Conservation (phyloP, 148 eudicot genomes). For the Arctostaphylos glauca region DNA sequence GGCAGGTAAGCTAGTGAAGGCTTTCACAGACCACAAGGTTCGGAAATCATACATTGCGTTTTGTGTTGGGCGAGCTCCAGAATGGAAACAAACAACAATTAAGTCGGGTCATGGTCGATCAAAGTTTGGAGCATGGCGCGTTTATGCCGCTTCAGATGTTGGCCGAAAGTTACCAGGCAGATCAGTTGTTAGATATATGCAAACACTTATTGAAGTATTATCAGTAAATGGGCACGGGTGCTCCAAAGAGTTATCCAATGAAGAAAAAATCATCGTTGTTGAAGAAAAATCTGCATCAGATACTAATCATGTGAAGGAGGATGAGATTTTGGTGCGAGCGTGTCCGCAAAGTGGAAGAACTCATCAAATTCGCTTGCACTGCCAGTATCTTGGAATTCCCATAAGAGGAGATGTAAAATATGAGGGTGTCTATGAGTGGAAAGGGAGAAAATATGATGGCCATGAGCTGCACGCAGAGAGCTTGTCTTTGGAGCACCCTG, state of each 20-base stretch:
- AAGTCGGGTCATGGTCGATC: slow-evolving; percentile 96
- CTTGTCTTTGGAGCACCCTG: slow-evolving; percentile 79
- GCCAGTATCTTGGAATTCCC: slow-evolving; percentile 88
- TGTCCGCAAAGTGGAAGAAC: slow-evolving; percentile 91
- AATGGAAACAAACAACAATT: slow-evolving; percentile 56
- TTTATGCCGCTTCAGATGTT: slow-evolving; percentile 76
- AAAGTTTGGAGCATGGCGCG: slow-evolving; percentile 93
- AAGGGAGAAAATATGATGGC: slow-evolving; percentile 56
- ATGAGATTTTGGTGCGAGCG: slow-evolving; percentile 76
- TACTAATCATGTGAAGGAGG: slow-evolving; percentile 26
- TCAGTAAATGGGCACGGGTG: slow-evolving; percentile 49
- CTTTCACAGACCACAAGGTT: slow-evolving; percentile 83
- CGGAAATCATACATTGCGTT: slow-evolving; percentile 75
- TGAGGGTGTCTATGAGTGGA: slow-evolving; percentile 83
- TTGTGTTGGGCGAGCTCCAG: slow-evolving; percentile 63
- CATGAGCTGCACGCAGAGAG: slow-evolving; percentile 93
- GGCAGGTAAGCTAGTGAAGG: slow-evolving; percentile 86
- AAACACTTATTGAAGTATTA: slow-evolving; percentile 65
- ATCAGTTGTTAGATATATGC: slow-evolving; percentile 78
- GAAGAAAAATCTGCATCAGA: slow-evolving; percentile 58
- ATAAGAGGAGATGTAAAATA: slow-evolving; percentile 92
- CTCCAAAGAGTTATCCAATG: slow-evolving; percentile 24
- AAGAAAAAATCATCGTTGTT: slow-evolving; percentile 36
- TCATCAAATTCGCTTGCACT: slow-evolving; percentile 95
- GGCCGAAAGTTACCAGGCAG: slow-evolving; percentile 82